Conservation (phyloP, 1,284 basidiomycete genomes). For the Apiotrichum brassicae region DNA sequence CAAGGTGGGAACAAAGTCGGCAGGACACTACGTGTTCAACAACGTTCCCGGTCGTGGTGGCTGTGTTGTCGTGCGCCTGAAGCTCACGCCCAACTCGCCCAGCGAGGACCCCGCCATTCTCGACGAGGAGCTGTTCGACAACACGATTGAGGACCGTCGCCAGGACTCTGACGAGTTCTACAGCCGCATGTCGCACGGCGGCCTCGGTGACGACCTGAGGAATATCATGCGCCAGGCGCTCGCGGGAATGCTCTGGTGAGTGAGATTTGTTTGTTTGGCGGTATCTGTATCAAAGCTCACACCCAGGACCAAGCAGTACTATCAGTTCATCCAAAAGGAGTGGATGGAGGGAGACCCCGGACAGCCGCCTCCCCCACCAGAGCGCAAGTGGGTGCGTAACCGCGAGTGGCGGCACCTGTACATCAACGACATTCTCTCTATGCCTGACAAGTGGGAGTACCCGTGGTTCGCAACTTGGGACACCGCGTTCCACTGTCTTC, state of each 20-base stretch:
- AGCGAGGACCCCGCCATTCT: conserved; percentile 70
- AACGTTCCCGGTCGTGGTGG: conserved; percentile 86
- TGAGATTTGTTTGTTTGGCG: too few species aligned
- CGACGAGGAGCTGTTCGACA: conserved; percentile 87
- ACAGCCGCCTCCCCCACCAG: conserved; percentile 87
- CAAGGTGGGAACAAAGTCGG: conserved; percentile 83
- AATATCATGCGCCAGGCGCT: conserved; percentile 98
- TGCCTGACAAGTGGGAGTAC: conserved; percentile 99
- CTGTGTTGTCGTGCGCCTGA: conserved; percentile 89
- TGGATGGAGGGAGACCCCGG: conserved; percentile 94
- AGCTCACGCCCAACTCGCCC: conserved; percentile 73
- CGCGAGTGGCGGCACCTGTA: conserved; percentile 92
- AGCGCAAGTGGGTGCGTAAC: conserved; percentile 80
- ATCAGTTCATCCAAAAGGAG: conserved; percentile 90
- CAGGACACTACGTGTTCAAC: conserved; percentile 80
- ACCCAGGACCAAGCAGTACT: conserved; percentile 76
- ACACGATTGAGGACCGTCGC: conserved; percentile 76
- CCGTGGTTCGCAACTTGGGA: conserved; percentile 94
- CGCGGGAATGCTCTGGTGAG: conserved; percentile 87
- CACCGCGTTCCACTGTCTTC: conserved; percentile 97
- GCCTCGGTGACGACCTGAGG: conserved; percentile 83
- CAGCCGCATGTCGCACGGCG: conserved; percentile 65
- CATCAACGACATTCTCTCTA: conserved; percentile 90
- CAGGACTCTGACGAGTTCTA: conserved; percentile 97
- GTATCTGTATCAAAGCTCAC: not conserved